Conservation (phyloP, 2,329 filamentous ascomycete species). For the Fusarium sacchari region DNA sequence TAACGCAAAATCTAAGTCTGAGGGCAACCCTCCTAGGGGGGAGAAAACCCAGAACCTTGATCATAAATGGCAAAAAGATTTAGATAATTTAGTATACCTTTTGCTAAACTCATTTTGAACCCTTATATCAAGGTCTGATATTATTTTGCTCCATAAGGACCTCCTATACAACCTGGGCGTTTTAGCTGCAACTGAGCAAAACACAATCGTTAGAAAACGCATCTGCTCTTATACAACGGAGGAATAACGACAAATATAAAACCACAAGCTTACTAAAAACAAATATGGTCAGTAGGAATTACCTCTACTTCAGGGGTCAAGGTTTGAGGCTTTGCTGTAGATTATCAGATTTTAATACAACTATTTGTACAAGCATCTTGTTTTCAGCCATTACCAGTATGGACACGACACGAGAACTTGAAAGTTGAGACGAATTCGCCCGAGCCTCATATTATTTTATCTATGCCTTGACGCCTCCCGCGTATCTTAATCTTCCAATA, state of each 20-base stretch:
- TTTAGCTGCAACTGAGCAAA: too few species aligned
- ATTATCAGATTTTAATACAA: background rate
- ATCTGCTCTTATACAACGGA: background rate
- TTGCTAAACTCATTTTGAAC: too few species aligned
- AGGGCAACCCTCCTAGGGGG: background rate
- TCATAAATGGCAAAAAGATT: fast-evolving
- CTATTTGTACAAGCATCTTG: too few species aligned
- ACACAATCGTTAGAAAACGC: fast-evolving
- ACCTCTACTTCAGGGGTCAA: background rate
- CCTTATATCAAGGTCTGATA: background rate
- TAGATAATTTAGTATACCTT: background rate
- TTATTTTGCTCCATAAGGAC: background rate
- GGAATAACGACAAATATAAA: background rate
- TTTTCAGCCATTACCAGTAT: background rate
- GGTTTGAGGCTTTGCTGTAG: background rate
- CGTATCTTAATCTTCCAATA: background rate
- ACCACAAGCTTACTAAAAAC: fast-evolving
- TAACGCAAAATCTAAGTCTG: background rate
- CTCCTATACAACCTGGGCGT: background rate
- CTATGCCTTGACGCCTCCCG: background rate
- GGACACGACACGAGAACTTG: background rate
- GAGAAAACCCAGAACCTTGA: fast-evolving
- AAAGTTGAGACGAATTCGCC: background rate
- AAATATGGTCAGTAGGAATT: too few species aligned
- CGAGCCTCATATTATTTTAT: background rate